Percentiles rank a stretch among this genome's conserved stretches.
phyloP scores from a whole-genome alignment of 1,139 yeast species.

The Taphrina deformans region DNA sequence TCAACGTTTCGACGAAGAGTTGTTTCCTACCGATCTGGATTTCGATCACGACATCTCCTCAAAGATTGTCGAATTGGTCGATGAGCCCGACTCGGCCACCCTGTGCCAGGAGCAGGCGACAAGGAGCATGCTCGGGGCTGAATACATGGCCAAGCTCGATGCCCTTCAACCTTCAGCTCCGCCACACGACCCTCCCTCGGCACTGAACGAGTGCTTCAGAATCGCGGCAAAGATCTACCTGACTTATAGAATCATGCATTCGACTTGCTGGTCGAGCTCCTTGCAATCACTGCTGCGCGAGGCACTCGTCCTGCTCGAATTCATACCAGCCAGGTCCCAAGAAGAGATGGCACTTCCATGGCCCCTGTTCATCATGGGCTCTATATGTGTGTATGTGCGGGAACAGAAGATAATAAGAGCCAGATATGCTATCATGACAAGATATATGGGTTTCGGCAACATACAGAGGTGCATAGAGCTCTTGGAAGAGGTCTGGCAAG shows the following conservation, averaged over 20 bases:
- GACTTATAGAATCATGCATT: conserved; percentile 23
- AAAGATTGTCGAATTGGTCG: conserved; percentile 8
- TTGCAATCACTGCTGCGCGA: conserved; percentile 6
- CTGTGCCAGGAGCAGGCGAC: background rate
- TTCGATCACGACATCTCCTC: background rate
- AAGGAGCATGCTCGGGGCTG: conserved; percentile 7
- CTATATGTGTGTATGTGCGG: conserved; percentile 6
- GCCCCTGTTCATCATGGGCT: conserved; percentile 32
- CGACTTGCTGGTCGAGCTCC: conserved; percentile 20
- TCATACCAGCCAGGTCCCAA: conserved; percentile 23
- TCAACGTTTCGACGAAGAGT: conserved; percentile 22
- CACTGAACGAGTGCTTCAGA: conserved; percentile 19
- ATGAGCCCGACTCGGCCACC: background rate
- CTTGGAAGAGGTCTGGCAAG: conserved; percentile 28
- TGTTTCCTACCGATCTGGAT: background rate
- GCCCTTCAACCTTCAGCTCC: conserved; percentile 5
- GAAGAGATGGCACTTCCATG: conserved; percentile 28
- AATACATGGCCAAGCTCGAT: conserved; percentile 23
- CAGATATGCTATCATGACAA: conserved; percentile 15
- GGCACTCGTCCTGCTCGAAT: conserved; percentile 6
- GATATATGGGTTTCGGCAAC: conserved; percentile 30
- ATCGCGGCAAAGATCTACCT: conserved; percentile 30
- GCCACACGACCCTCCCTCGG: conserved; percentile 12
- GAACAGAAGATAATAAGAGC: conserved; percentile 23
- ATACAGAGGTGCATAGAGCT: conserved; percentile 23